These are phyloP conservation scores for Atkinsonella texensis DNA, from an alignment of 2,329 filamentous ascomycete species.

Conservation along the genomic window DNA sequence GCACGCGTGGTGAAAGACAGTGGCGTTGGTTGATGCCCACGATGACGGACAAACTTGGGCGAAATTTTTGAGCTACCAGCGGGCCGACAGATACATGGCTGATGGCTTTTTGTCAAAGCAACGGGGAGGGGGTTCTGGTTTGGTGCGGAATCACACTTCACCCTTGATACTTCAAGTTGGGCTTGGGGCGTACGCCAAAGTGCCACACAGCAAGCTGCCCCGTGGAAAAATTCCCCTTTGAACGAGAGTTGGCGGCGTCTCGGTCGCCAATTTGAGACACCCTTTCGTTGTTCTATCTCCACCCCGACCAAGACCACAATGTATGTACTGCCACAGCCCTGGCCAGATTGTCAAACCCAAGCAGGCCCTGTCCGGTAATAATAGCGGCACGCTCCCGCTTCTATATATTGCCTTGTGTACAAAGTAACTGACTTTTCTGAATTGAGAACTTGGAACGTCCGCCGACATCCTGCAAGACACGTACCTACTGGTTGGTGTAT, in stretches of 20 bases:
- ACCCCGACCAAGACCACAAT: neutral
- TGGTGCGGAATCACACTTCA: neutral
- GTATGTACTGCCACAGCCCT: neutral
- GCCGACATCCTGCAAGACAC: neutral
- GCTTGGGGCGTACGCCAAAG: conserved; percentile 5
- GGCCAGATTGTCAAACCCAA: neutral
- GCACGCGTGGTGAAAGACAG: neutral
- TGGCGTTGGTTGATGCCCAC: neutral
- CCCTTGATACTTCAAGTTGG: conserved; percentile 3
- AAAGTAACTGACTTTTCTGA: conserved; percentile 16
- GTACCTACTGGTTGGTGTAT: neutral
- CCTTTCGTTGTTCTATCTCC: neutral
- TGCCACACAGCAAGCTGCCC: conserved; percentile 3
- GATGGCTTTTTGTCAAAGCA: neutral
- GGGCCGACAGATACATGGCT: neutral
- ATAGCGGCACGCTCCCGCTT: conserved; percentile 14
- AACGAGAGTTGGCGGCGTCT: conserved; percentile 2
- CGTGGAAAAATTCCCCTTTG: neutral
- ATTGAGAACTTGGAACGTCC: conserved; percentile 10
- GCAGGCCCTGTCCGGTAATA: conserved; percentile 2
- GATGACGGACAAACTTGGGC: neutral
- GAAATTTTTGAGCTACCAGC: neutral
- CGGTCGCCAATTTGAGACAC: neutral
- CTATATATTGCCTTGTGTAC: conserved; percentile 11
- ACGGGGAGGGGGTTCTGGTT: neutral